Conservation (phyloP, 192 early-diverging fungal species). For the Coemansia erecta region DNA sequence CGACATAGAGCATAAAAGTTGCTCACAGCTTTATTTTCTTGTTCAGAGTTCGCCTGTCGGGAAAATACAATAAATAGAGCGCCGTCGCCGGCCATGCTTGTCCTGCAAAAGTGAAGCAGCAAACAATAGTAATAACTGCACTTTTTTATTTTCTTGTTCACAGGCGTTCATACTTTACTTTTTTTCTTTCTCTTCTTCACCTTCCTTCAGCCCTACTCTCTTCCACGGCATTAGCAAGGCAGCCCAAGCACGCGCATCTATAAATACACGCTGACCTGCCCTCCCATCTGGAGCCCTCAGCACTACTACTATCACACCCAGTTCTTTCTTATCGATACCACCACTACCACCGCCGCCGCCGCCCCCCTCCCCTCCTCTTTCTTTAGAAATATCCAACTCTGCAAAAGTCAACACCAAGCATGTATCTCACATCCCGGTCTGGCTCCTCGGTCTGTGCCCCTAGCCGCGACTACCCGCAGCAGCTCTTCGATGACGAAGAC, state of each 20-base stretch:
- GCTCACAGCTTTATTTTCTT: not conserved
- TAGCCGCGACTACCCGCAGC: constrained; percentile 5
- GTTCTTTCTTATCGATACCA: not conserved
- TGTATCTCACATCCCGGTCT: constrained; percentile 1
- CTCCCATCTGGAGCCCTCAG: too few species aligned
- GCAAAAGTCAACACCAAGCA: not conserved
- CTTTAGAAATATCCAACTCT: not conserved
- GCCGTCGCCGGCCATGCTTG: not conserved
- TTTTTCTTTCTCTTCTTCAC: constrained; percentile 4
- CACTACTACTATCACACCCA: too few species aligned
- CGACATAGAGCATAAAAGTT: not conserved
- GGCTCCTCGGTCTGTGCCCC: constrained; percentile 3
- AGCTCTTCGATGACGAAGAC: constrained; percentile 7
- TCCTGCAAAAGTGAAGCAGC: constrained; percentile 4
- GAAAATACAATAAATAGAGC: constrained; percentile 10
- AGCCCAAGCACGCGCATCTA: too few species aligned
- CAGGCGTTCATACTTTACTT: not conserved
- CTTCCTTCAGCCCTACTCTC: too few species aligned
- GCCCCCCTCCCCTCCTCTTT: not conserved
- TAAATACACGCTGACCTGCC: too few species aligned
- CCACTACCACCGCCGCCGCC: not conserved
- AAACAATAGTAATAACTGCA: not conserved
- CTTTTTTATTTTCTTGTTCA: not conserved
- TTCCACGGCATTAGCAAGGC: too few species aligned
- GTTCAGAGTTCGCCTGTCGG: not conserved